Base-by-base conservation (phyloP, 1,284 basidiomycete species). In the Ustilago xerochloae region DNA sequence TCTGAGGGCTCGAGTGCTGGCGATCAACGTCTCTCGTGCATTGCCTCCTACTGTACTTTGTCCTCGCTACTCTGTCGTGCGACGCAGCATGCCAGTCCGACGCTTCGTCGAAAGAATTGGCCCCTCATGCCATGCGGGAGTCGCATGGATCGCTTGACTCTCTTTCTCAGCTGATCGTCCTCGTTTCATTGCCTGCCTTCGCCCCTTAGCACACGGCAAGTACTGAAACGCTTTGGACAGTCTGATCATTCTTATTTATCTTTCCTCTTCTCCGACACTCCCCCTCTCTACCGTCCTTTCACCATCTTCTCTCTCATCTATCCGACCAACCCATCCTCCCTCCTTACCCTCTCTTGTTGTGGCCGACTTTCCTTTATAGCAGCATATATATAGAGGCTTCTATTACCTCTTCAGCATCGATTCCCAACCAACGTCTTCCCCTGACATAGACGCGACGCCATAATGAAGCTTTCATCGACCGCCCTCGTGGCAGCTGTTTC, bases 391-490 rank as follows among this genome's bases (percentile, higher is more conserved):
- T 6, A 15, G 24, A 13, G 39, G 18, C 12, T 15, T 20, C 18
- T 18, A 9, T 33, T 9, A 41, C 33, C 35, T 13, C 47, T 30
- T 29, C 30, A 26, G 15, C 32, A 46, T 35, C 38, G 38, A 7
- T 4, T 10, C n/a, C 22, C 35, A 10, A 18, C 35, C 29, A 39
- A n/a, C 30, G 33, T 38, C 43, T 9, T n/a, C 32, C 10, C 15
- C 2, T 35, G 26, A 7, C 22, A 6, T 15, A 38, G n/a, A 20
- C 35, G 26, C 28, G 38, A 43, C 16, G 59, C 29, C 46, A 56
- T 6, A 35, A 74, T 74, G 71, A 74, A 74, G 65, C 62, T 74
- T 29, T 58, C 65, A 16, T 55, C 62, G 13, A 63, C 71, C 20
- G 63, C 71, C 47, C 24, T 74, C 39, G 58, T 69, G 33, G 71